Conservation (phyloP, 83 land plant species). For the Diphasiastrum complanatum region DNA sequence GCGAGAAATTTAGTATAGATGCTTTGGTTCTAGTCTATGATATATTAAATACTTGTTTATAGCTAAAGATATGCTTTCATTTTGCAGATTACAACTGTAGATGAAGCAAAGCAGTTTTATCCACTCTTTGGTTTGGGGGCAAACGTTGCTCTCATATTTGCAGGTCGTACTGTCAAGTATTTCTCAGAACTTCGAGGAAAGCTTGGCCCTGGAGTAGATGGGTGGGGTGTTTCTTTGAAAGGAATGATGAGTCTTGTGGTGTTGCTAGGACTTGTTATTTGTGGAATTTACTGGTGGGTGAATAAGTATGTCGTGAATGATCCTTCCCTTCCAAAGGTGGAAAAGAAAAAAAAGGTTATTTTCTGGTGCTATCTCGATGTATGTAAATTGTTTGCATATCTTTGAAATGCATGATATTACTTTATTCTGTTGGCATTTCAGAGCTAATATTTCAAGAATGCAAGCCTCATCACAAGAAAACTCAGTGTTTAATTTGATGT, state of each 20-base stretch:
- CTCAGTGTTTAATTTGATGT: no score
- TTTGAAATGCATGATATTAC: not conserved
- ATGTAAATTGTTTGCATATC: not conserved
- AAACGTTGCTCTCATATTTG: conserved; percentile 94
- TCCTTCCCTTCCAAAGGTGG: conserved; percentile 62
- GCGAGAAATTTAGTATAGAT: no score
- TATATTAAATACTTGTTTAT: no score
- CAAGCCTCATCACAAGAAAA: no score
- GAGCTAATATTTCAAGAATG: no score
- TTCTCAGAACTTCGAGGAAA: conserved; percentile 75
- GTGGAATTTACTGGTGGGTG: conserved; percentile 78
- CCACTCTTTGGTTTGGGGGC: conserved; percentile 98
- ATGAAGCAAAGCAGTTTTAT: conserved; percentile 94
- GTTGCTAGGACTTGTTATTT: conserved; percentile 62
- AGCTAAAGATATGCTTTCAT: no score
- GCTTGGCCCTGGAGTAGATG: conserved; percentile 93
- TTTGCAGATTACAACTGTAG: conserved; percentile 94
- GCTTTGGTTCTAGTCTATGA: no score
- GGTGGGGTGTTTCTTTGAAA: conserved; percentile 91
- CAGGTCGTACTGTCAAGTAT: conserved; percentile 96
- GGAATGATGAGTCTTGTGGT: conserved; percentile 99
- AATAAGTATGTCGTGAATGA: conserved; percentile 64
- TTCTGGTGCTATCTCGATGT: no score
- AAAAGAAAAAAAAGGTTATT: conserved; percentile 72
- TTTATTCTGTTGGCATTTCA: no score